Evolutionary conservation across 805 yeast species (phyloP).

Genomic region (Myxozyma neglecta): DNA sequence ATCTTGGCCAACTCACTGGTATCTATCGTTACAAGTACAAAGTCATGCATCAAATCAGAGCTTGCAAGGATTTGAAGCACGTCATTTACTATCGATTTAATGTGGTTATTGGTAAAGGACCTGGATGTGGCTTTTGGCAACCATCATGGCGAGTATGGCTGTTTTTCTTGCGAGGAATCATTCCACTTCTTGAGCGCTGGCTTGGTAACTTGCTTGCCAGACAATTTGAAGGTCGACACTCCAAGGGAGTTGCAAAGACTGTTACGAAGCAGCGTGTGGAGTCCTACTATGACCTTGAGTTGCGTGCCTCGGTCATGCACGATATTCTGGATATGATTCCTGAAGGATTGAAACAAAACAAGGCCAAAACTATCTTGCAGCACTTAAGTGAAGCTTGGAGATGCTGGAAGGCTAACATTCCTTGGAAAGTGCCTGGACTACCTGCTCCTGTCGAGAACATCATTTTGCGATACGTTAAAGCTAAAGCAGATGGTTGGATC

Average conservation of each 20-base stretch:
- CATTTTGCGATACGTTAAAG: conserved; percentile 84
- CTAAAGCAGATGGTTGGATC: conserved; percentile 96
- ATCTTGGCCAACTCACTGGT: conserved; percentile 94
- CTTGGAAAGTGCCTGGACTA: conserved; percentile 96
- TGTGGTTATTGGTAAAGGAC: conserved; percentile 88
- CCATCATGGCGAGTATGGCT: conserved; percentile 99
- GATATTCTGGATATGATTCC: conserved; percentile 98
- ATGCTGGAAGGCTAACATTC: conserved; percentile 98
- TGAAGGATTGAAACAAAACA: conserved; percentile 83
- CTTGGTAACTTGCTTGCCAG: conserved; percentile 84
- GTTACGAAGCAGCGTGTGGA: conserved; percentile 95
- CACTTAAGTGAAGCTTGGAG: conserved; percentile 98
- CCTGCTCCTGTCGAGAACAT: conserved; percentile 87
- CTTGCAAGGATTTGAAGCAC: conserved; percentile 93
- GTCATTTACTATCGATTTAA: conserved; percentile 85
- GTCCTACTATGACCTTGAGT: conserved; percentile 88
- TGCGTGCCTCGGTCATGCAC: conserved; percentile 91
- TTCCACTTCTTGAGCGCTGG: conserved; percentile 94
- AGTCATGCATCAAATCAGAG: conserved; percentile 97
- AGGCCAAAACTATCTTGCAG: conserved; percentile 82
- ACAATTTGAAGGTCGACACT: conserved; percentile 93
- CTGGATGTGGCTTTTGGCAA: conserved; percentile 99
- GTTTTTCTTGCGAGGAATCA: conserved; percentile 83
- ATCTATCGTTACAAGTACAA: conserved; percentile 94
- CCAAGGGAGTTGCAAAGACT: conserved; percentile 89